These are phyloP conservation scores for Leccinum pachyderme DNA, from an alignment of 1,284 basidiomycete species.

Conservation along the genomic window DNA sequence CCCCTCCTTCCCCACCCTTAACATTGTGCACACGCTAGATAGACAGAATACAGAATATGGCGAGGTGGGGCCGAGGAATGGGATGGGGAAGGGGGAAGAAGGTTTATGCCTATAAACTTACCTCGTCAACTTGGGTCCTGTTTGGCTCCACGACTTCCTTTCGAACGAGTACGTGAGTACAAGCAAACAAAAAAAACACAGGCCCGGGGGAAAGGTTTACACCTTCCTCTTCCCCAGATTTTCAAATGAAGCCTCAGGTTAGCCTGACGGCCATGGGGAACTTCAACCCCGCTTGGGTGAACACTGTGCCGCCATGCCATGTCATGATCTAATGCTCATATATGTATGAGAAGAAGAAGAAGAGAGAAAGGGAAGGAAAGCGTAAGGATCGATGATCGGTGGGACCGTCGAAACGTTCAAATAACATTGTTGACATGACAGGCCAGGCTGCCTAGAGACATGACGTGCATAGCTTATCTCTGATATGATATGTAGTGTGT, in stretches of 20 bases:
- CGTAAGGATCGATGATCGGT: constrained; percentile 1
- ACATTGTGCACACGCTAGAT: neutral
- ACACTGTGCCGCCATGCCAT: neutral
- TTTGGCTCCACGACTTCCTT: neutral
- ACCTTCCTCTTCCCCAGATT: neutral
- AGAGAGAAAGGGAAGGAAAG: neutral
- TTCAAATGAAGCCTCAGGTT: neutral
- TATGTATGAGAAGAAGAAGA: neutral
- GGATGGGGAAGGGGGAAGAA: neutral
- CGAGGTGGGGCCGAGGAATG: neutral
- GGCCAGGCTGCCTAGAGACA: neutral
- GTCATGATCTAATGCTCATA: neutral
- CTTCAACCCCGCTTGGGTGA: neutral
- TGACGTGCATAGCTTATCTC: constrained; percentile 20
- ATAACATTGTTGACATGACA: neutral
- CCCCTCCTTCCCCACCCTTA: neutral
- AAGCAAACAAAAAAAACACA: neutral
- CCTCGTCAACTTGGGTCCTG: neutral
- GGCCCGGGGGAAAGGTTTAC: neutral
- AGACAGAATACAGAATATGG: neutral
- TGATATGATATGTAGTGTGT: constrained; percentile 5
- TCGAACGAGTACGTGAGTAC: neutral
- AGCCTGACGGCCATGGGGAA: neutral
- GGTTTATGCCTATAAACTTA: neutral
- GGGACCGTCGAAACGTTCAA: neutral